Conservation (phyloP, 2,329 filamentous ascomycete species). For the Trichoderma arundinaceum region DNA sequence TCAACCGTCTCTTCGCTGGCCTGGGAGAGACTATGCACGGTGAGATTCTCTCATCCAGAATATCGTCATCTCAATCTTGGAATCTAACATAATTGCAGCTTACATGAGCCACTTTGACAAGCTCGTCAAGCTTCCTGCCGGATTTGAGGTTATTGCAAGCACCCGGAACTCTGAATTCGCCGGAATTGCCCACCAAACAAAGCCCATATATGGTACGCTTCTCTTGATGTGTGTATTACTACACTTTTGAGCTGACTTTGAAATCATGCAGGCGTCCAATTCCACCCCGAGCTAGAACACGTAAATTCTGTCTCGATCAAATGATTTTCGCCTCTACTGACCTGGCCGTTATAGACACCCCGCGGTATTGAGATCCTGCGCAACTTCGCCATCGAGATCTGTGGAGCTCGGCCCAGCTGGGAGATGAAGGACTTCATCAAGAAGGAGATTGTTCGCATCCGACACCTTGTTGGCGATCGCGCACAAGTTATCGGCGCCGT, state of each 20-base stretch:
- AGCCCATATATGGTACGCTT: slow-evolving; percentile 66
- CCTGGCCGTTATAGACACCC: slow-evolving; percentile 63
- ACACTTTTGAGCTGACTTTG: slow-evolving; percentile 24
- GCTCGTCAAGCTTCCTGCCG: slow-evolving; percentile 72
- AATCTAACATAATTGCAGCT: slow-evolving; percentile 6
- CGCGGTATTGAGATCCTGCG: slow-evolving; percentile 69
- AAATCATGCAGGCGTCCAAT: slow-evolving; percentile 67
- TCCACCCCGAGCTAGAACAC: slow-evolving; percentile 78
- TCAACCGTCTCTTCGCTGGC: slow-evolving; percentile 79
- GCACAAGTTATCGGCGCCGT: slow-evolving; percentile 74
- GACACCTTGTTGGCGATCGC: slow-evolving; percentile 77
- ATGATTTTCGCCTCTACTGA: slow-evolving; percentile 22
- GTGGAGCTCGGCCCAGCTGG: slow-evolving; percentile 78
- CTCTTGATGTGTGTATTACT: slow-evolving; percentile 9
- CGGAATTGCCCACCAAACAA: slow-evolving; percentile 73
- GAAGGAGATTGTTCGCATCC: slow-evolving; percentile 80
- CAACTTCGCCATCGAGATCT: slow-evolving; percentile 88
- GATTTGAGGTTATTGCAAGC: slow-evolving; percentile 74
- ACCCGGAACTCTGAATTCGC: slow-evolving; percentile 80
- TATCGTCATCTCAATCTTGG: not conserved
- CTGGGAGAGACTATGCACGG: slow-evolving; percentile 70
- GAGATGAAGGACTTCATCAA: slow-evolving; percentile 83
- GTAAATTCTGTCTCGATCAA: slow-evolving; percentile 32
- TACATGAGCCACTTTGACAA: slow-evolving; percentile 89
- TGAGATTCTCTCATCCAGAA: slow-evolving; percentile 22